Base-by-base conservation (phyloP, 257 asterid species). In the Nicotiana knightiana region DNA sequence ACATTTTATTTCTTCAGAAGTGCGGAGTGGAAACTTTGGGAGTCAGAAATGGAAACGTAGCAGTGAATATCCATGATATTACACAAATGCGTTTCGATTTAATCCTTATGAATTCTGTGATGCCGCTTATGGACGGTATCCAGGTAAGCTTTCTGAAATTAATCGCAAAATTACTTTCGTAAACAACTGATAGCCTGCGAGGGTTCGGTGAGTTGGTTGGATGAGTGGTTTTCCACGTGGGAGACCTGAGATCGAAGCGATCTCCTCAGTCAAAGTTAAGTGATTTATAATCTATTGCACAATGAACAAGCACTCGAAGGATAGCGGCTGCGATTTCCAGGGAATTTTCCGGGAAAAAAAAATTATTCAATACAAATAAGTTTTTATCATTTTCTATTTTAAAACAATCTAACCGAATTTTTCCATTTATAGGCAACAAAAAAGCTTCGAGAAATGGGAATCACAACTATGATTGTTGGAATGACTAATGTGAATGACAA, bases 401-500 rank as follows among this genome's bases (percentile, higher is more conserved):
- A 67, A 67, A 7, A 67, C 15, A 5, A 18, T 68, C 10, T 39
- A 21, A 11, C 43, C 5, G 5, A 37, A 9, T 9, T 9, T 9
- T 9, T 37, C 5, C 1, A 18, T 37, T 9, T 39, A 3, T 37
- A 68, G 57, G 32, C 57, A 21, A 68, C 57, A 39, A 68, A 21
- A 68, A 68, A 68, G 11, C 77, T 39, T 68, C 5, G 57, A n/a
- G 5, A 4, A 13, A 68, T 68, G 77, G 33, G 77, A 9, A 39
- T 68, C 39, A 39, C 77, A 10, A 39, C 10, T 6, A 68, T 39
- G 77, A 68, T 68, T 68, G 77, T 68, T 53, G 77, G 57, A 68
- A 68, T 68, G 55, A 39, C 77, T 37, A 68, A 30, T 37, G 18
- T 13, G 51, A 0, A 39, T 39, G 58, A 68, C 11, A 39, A 39